Conservation (phyloP, 306 rosid genomes). For the Abrus precatorius region DNA sequence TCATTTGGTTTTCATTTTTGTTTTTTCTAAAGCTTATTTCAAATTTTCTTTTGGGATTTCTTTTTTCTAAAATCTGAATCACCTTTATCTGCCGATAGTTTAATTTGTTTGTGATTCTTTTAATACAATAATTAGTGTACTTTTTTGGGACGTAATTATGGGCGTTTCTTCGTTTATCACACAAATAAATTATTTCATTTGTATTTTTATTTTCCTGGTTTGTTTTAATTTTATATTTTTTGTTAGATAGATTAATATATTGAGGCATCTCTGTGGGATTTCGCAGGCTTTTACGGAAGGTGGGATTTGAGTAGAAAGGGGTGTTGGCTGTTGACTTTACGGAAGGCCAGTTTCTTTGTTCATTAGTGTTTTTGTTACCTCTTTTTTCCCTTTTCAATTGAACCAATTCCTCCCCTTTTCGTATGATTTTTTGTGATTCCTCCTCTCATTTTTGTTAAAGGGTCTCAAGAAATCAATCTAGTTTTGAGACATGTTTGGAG, state of each 20-base stretch:
- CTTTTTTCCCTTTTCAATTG: conserved; percentile 46
- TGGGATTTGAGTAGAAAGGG: conserved; percentile 66
- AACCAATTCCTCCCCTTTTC: conserved; percentile 50
- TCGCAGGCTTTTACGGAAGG: conserved; percentile 79
- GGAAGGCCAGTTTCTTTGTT: conserved; percentile 52
- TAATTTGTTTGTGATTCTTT: conserved; percentile 40
- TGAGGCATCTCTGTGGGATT: conserved; percentile 55
- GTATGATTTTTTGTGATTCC: conserved; percentile 36
- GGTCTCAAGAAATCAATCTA: conserved; percentile 50
- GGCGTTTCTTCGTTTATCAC: conserved; percentile 44
- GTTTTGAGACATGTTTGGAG: conserved; percentile 49
- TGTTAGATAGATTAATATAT: conserved; percentile 47
- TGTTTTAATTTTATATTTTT: neutral
- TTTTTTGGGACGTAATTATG: conserved; percentile 45
- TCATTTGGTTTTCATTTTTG: neutral
- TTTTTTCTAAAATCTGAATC: conserved; percentile 20
- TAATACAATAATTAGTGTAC: conserved; percentile 25
- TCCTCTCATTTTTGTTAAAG: conserved; percentile 50
- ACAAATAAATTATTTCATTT: neutral
- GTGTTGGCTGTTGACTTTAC: conserved; percentile 43
- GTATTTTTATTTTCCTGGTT: neutral
- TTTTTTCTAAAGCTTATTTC: too few relatives aligned
- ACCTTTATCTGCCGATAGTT: conserved; percentile 28
- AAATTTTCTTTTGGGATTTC: neutral
- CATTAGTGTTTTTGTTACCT: conserved; percentile 37